These are phyloP conservation scores for Fistulinella cinereoalba DNA, from an alignment of 1,284 basidiomycete genomes.

Conservation along the genomic window DNA sequence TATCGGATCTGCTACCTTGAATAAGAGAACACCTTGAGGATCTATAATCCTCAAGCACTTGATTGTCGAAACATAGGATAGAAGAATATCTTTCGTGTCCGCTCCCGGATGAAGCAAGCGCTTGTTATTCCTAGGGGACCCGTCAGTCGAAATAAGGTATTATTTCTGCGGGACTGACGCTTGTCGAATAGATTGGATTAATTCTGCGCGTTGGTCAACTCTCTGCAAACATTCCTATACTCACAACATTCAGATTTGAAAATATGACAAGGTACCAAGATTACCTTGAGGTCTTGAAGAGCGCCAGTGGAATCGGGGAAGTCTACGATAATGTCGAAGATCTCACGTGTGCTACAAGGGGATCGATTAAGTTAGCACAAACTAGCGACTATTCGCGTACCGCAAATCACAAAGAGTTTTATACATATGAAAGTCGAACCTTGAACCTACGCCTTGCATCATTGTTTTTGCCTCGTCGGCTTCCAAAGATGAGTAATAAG, in stretches of 20 bases:
- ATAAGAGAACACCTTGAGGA: constrained; percentile 87
- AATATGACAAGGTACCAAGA: not conserved
- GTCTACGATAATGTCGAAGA: constrained; percentile 95
- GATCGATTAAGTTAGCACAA: not conserved
- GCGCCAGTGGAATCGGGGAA: constrained; percentile 87
- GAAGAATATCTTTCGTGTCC: constrained; percentile 88
- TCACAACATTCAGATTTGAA: not conserved
- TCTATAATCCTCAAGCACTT: constrained; percentile 89
- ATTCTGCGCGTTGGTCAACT: constrained; percentile 70
- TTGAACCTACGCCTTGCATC: constrained; percentile 77
- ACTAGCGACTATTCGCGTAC: constrained; percentile 43
- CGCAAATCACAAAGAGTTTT: constrained; percentile 84
- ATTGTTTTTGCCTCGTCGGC: constrained; percentile 69
- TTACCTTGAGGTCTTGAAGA: constrained; percentile 84
- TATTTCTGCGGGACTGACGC: constrained; percentile 45
- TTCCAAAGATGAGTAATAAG: constrained; percentile 33
- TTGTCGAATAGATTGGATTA: constrained; percentile 69
- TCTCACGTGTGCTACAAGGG: constrained; percentile 68
- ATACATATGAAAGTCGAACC: constrained; percentile 90
- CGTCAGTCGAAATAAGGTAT: constrained; percentile 5
- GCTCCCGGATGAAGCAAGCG: constrained; percentile 95
- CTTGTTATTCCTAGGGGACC: constrained; percentile 63
- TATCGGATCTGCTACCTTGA: constrained; percentile 89
- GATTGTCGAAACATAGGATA: constrained; percentile 94
- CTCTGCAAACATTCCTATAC: constrained; percentile 70